Evolutionary conservation across 2,329 filamentous ascomycete genomes (phyloP).

Genomic region (Sclerotinia sclerotiorum): DNA sequence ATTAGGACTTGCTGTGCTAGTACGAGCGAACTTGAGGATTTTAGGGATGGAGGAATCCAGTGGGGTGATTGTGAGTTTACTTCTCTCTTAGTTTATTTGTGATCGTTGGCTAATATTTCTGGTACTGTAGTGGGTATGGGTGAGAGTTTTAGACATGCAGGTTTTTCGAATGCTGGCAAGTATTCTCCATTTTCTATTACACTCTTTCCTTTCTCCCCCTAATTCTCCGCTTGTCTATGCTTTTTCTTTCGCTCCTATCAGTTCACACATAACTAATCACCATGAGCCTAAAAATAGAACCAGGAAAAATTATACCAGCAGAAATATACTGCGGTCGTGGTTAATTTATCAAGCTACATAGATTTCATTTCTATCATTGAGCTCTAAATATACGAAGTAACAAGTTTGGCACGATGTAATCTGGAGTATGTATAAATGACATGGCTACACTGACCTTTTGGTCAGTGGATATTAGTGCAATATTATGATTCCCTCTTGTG

Average conservation of each 20-base stretch:
- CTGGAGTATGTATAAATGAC: background rate
- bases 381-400: no score
- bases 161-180: slow-evolving; percentile 27
- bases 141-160: slow-evolving; percentile 29
- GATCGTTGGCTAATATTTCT: background rate
- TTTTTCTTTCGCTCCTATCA: background rate
- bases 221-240: background rate
- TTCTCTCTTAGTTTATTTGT: no score
- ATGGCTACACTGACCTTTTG: background rate
- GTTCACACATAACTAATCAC: background rate
- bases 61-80: slow-evolving; percentile 30
- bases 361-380: background rate
- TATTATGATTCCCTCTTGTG: background rate
- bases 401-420: no score
- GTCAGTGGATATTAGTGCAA: background rate
- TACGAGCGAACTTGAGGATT: slow-evolving; percentile 29
- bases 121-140: slow-evolving; percentile 28
- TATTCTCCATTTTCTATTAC: background rate
- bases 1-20: slow-evolving; percentile 30
- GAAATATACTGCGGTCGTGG: slow-evolving; percentile 30
- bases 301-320: slow-evolving; percentile 29
- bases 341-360: background rate
- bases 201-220: background rate
- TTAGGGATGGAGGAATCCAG: slow-evolving; percentile 24
- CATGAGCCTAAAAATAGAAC: slow-evolving; percentile 7